Conservation (phyloP, 176 grass and related monocot genomes). For the Stipa capillata region DNA sequence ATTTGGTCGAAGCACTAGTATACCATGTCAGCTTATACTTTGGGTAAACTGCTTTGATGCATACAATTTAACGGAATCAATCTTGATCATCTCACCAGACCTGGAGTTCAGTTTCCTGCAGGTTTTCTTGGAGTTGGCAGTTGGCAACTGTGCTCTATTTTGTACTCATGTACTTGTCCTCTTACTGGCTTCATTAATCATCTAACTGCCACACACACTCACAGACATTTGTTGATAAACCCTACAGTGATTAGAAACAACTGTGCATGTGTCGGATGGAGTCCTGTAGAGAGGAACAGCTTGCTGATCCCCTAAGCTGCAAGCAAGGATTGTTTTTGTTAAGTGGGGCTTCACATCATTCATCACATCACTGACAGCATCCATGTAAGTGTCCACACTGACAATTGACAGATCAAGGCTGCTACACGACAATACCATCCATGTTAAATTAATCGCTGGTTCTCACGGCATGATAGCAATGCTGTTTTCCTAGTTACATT, state of each 20-base stretch:
- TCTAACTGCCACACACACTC: neutral
- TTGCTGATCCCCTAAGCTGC: neutral
- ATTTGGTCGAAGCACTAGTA: neutral
- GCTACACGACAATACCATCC: neutral
- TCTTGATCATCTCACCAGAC: neutral
- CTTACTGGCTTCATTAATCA: neutral
- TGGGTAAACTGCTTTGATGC: neutral
- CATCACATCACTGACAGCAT: neutral
- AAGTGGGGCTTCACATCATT: conserved; percentile 25
- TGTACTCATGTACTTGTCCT: neutral
- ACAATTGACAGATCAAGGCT: neutral
- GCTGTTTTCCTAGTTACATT: too few species aligned
- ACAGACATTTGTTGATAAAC: neutral
- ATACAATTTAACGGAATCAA: neutral
- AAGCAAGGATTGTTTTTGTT: conserved; percentile 16
- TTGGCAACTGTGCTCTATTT: neutral
- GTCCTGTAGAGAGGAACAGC: conserved; percentile 22
- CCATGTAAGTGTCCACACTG: neutral
- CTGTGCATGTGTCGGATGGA: neutral
- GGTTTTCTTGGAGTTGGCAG: neutral
- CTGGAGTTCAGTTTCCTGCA: neutral
- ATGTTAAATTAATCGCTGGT: neutral
- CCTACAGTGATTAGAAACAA: neutral
- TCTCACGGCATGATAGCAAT: neutral
- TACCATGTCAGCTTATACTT: too few species aligned